Percentiles rank a stretch among this genome's conserved stretches.
phyloP scores from a whole-genome alignment of 257 asterid species.

The Solanum sitiens region DNA sequence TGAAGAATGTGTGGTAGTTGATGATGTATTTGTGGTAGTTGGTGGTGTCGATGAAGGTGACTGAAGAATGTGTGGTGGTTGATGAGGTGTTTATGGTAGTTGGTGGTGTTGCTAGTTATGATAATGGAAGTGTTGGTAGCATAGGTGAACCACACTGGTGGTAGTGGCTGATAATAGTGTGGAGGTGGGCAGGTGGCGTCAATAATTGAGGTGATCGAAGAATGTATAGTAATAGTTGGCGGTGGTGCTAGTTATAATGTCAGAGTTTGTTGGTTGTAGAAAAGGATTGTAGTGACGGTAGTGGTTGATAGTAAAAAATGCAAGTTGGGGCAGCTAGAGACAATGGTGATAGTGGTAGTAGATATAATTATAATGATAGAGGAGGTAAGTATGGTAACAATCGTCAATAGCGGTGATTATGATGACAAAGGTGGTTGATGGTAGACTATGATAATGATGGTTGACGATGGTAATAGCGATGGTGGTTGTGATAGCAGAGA shows the following conservation, averaged over 20 bases:
- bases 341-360: not conserved
- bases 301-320: not conserved
- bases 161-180: not conserved
- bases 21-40: not conserved
- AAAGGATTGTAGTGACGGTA: not conserved
- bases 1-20: not conserved
- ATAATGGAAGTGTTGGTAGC: not conserved
- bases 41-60: not conserved
- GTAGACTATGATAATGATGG: too few relatives aligned
- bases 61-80: not conserved
- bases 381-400: too few relatives aligned
- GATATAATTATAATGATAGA: not conserved
- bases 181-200: not conserved
- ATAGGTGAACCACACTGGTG: not conserved
- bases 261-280: not conserved
- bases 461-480: too few relatives aligned
- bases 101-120: not conserved
- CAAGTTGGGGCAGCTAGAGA: not conserved
- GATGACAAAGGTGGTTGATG: too few relatives aligned
- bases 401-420: too few relatives aligned
- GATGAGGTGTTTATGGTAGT: not conserved
- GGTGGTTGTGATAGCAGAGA: too few relatives aligned
- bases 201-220: not conserved
- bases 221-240: too few relatives aligned
- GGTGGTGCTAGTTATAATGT: not conserved